Conservation (phyloP, 2,329 filamentous ascomycete species). For the Magnaporthales sp. region DNA sequence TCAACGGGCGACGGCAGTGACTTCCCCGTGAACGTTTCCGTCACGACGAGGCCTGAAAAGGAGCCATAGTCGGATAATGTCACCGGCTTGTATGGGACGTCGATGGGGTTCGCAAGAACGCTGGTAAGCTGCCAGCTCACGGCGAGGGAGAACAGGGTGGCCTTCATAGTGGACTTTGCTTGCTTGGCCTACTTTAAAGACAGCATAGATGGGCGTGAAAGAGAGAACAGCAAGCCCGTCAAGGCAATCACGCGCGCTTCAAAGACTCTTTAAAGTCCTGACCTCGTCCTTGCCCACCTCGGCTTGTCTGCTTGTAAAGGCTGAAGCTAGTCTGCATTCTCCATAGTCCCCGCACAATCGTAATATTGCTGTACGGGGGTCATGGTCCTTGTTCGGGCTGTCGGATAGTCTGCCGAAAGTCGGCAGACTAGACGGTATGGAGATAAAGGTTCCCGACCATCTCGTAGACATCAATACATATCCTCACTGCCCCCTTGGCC, state of each 20-base stretch:
- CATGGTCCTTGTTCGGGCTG: not conserved
- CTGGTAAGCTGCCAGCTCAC: not conserved
- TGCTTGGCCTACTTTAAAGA: not conserved
- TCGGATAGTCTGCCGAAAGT: not conserved
- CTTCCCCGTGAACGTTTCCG: not conserved
- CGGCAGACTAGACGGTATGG: not conserved
- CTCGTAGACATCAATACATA: not conserved
- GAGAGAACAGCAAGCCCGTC: not conserved
- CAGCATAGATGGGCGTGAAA: not conserved
- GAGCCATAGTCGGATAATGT: not conserved
- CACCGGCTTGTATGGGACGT: not conserved
- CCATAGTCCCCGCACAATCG: not conserved
- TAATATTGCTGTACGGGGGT: not conserved
- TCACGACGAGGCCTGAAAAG: not conserved
- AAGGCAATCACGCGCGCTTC: not conserved
- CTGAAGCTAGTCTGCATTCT: not conserved
- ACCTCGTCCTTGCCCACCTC: not conserved
- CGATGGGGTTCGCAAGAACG: not conserved
- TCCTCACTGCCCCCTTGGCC: not conserved
- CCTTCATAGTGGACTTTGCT: not conserved
- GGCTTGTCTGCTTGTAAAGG: not conserved
- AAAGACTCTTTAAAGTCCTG: not conserved
- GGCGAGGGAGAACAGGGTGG: not conserved
- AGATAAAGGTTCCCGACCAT: not conserved
- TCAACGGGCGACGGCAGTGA: constrained; percentile 3